Evolutionary conservation across 2,329 filamentous ascomycete genomes (phyloP).

Genomic region (Cladosporium sp.): DNA sequence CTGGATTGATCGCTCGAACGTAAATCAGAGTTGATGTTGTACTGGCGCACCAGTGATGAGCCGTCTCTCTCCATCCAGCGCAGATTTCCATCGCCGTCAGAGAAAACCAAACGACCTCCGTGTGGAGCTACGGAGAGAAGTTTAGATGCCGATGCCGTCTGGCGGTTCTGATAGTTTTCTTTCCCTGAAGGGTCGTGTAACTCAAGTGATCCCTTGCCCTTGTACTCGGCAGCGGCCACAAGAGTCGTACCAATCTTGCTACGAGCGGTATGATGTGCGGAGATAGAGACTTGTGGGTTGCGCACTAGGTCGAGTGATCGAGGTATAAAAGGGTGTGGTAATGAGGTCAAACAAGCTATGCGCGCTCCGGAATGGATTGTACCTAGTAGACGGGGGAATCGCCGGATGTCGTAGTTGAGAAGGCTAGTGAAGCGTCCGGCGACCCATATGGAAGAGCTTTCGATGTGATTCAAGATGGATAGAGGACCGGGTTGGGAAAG

Average conservation of each 20-base stretch:
- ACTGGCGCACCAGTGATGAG: conserved; percentile 47
- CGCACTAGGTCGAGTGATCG: conserved; percentile 56
- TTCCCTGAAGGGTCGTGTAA: conserved; percentile 61
- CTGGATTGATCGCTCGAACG: neutral
- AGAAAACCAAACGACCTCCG: conserved; percentile 74
- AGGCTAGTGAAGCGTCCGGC: conserved; percentile 85
- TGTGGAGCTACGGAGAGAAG: conserved; percentile 77
- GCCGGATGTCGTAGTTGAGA: conserved; percentile 81
- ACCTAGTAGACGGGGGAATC: conserved; percentile 70
- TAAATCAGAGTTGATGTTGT: conserved; percentile 50
- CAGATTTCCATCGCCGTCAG: conserved; percentile 76
- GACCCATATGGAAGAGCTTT: conserved; percentile 70
- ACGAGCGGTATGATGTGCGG: conserved; percentile 53
- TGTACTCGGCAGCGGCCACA: conserved; percentile 83
- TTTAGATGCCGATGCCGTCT: conserved; percentile 75
- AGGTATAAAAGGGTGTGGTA: conserved; percentile 64
- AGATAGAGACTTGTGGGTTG: conserved; percentile 43
- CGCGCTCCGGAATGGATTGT: conserved; percentile 80
- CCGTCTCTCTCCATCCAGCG: conserved; percentile 92
- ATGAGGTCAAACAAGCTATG: conserved; percentile 65
- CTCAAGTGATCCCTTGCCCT: conserved; percentile 83
- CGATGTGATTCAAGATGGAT: conserved; percentile 58
- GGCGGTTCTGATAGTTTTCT: conserved; percentile 65
- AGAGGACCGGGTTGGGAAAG: conserved; percentile 77
- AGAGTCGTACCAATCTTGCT: conserved; percentile 57